Evolutionary conservation across 1,139 yeast genomes (phyloP), one percentile per base, ranked within the genome.

Genomic region (Kazachstania sp.): DNA sequence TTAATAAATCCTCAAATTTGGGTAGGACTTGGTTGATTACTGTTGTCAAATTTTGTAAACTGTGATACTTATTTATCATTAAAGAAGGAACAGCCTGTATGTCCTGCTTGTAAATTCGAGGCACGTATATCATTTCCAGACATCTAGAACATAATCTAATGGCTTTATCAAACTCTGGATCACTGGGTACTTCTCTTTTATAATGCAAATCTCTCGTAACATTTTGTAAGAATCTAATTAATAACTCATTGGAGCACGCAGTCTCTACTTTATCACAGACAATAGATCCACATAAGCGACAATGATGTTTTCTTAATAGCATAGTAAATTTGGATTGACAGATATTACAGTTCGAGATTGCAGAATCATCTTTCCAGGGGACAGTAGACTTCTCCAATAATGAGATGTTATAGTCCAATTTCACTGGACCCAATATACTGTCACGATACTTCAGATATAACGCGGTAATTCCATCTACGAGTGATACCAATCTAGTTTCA

Each of bases 281-380:
- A 1, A 85, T 77, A 31, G 67, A 62, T 0, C 97, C 97, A 68
- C 97, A 92, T 32, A 86, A 64, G 32, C 95, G 70, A 62, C 96
- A 87, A 61, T 87, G 97, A 61, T 92, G 97, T 56, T 86, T 87
- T 48, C 96, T 71, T 19, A 78, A 61, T 5, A 83, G 63, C 43
- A 84, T 67, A 9, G 54, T 73, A 63, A 87, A 92, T 35, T 62
- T 59, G 12, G 72, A 69, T 20, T 70, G 64, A 58, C 98, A 92
- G 4, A 86, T 70, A 3, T 77, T 71, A 61, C 98, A 92, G 50
- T 71, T 68, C 0, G 69, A 57, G 0, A 75, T 73, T 2, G 57
- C 60, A 1, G 66, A 53, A 55, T 83, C 94, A 49, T 73, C 72
- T 51, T 78, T 78, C 97, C 97, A 92, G 29, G 73, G 72, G 3